Evolutionary conservation across 1,284 basidiomycete species (phyloP).

Genomic region (Malassezia yamatoensis): DNA sequence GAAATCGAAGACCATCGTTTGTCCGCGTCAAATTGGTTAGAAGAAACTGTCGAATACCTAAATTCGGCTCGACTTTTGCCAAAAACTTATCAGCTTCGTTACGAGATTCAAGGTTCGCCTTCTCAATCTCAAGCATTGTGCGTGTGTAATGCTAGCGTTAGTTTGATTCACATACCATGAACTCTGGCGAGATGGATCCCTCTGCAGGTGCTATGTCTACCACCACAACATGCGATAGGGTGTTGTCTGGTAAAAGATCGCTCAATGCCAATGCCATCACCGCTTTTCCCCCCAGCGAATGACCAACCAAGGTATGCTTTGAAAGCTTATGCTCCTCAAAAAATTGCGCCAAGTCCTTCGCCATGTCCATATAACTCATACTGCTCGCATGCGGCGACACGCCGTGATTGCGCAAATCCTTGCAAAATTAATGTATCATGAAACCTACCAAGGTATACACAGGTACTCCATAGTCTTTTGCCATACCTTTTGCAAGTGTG

Average conservation of each 20-base stretch:
- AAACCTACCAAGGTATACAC: constrained; percentile 60
- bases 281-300: constrained; percentile 84
- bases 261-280: constrained; percentile 67
- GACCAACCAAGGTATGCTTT: constrained; percentile 64
- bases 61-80: constrained; percentile 57
- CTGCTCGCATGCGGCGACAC: constrained; percentile 61
- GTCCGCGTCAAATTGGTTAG: constrained; percentile 61
- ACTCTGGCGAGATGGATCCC: constrained; percentile 58
- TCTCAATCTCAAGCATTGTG: constrained; percentile 63
- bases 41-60: constrained; percentile 63
- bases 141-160: constrained; percentile 54
- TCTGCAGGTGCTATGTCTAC: constrained; percentile 68
- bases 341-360: constrained; percentile 59
- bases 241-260: constrained; percentile 49
- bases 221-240: constrained; percentile 60
- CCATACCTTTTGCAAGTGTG: constrained; percentile 60
- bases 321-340: constrained; percentile 48
- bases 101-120: constrained; percentile 54
- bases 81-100: constrained; percentile 63
- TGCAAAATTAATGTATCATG: not conserved
- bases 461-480: constrained; percentile 55
- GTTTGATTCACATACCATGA: constrained; percentile 16
- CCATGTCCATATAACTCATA: constrained; percentile 64
- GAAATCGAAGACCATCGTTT: constrained; percentile 52
- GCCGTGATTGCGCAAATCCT: constrained; percentile 78